Conservation (phyloP, 1,284 basidiomycete genomes). For the Moniliella sp. region DNA sequence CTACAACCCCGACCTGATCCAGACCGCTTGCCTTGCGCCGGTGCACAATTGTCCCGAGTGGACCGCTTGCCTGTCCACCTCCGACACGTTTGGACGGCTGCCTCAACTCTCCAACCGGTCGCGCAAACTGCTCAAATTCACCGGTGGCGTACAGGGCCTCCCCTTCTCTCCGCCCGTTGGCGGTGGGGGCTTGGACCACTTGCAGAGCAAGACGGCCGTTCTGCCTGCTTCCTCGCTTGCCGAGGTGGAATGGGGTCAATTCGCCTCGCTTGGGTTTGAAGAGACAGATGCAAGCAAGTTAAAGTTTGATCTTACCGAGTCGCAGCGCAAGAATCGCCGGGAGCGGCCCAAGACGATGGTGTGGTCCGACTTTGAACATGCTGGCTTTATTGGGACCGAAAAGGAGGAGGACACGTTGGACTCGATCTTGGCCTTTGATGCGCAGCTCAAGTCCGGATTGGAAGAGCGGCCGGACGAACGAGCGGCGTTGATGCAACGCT, state of each 20-base stretch:
- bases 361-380: constrained; percentile 22
- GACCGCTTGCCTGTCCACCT: constrained; percentile 8
- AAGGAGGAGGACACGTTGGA: constrained; percentile 8
- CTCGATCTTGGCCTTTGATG: constrained; percentile 22
- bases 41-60: constrained; percentile 11
- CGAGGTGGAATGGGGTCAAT: constrained; percentile 22
- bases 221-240: constrained; percentile 7
- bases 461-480: constrained; percentile 16
- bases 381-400: constrained; percentile 10
- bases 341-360: constrained; percentile 10
- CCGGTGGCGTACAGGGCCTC: constrained; percentile 3
- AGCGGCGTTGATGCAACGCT: constrained; percentile 2
- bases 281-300: constrained; percentile 23
- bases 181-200: not conserved
- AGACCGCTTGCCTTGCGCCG: constrained; percentile 16
- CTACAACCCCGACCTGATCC: constrained; percentile 23
- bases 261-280: constrained; percentile 18
- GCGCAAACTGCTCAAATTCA: constrained; percentile 24
- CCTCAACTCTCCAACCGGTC: constrained; percentile 24
- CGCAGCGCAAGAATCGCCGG: constrained; percentile 10
- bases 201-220: not conserved
- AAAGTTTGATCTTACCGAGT: constrained; percentile 24
- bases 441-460: constrained; percentile 16
- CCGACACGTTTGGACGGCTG: constrained; percentile 9
- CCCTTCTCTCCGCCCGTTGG: not conserved